A percentile compares a stretch with the other conserved stretches of the same genome.
Conservation (phyloP, 1,139 yeast genomes). For the Starmera stellimalicola region DNA sequence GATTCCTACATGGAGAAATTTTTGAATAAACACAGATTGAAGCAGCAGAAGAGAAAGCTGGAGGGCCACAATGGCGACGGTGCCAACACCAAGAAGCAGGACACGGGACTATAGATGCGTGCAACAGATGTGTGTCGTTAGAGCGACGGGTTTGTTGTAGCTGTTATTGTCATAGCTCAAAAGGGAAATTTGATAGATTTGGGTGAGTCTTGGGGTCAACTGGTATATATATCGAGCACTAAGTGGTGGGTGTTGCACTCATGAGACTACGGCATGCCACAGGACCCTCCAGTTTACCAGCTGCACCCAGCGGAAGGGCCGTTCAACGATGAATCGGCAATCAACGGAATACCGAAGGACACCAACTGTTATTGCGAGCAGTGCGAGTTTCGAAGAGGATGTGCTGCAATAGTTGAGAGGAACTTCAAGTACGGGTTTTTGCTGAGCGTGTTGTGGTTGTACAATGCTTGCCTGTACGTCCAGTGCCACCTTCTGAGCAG, state of each 20-base stretch:
- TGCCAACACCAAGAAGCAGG: slow-evolving; percentile 5
- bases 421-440: slow-evolving; percentile 15
- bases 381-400: slow-evolving; percentile 10
- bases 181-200: neutral
- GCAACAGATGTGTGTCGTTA: neutral
- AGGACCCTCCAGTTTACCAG: neutral
- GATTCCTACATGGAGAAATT: slow-evolving; percentile 69
- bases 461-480: slow-evolving; percentile 6
- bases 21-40: slow-evolving; percentile 38
- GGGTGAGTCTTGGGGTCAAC: neutral
- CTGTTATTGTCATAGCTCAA: neutral
- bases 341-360: slow-evolving; percentile 6
- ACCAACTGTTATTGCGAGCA: slow-evolving; percentile 13
- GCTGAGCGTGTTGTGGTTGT: slow-evolving; percentile 11
- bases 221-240: neutral
- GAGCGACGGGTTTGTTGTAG: neutral
- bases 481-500: neutral
- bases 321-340: neutral
- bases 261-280: too few relatives aligned
- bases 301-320: neutral
- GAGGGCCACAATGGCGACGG: slow-evolving; percentile 2
- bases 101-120: neutral
- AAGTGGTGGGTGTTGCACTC: too few relatives aligned
- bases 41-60: slow-evolving; percentile 20
- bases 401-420: slow-evolving; percentile 7